Evolutionary conservation across 768 basidiomycete species (phyloP).

Genomic region (Candolleomyces eurysporus): DNA sequence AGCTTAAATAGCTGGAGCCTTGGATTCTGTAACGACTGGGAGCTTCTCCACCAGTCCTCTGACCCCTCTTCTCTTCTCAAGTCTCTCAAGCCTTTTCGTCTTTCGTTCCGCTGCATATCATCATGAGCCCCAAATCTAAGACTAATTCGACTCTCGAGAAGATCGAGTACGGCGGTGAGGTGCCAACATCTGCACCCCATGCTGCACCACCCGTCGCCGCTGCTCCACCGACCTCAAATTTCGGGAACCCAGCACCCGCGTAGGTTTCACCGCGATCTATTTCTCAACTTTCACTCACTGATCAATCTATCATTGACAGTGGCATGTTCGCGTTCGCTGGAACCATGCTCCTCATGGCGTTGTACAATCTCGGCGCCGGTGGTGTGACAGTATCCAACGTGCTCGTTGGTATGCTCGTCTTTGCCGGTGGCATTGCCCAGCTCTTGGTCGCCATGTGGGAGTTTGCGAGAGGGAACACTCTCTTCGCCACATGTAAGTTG

Average conservation of each 20-base stretch:
- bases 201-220: neutral
- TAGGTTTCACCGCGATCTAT: neutral
- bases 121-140: neutral
- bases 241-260: constrained; percentile 11
- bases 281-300: neutral
- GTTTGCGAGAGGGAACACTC: constrained; percentile 6
- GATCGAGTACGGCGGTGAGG: constrained; percentile 5
- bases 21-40: neutral
- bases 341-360: constrained; percentile 11
- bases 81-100: neutral
- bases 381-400: constrained; percentile 7
- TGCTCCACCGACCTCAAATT: neutral
- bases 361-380: constrained; percentile 12
- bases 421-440: constrained; percentile 9
- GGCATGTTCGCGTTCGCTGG: constrained; percentile 12
- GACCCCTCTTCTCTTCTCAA: neutral
- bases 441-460: constrained; percentile 6
- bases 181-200: neutral
- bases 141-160: neutral
- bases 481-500: constrained; percentile 9
- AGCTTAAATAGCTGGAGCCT: neutral
- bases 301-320: neutral
- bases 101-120: neutral
- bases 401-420: constrained; percentile 11
- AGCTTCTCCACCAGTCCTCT: neutral